These are phyloP conservation scores for Phytophthora sp. DNA, from an alignment of 352 stramenopile species.

Conservation along the genomic window DNA sequence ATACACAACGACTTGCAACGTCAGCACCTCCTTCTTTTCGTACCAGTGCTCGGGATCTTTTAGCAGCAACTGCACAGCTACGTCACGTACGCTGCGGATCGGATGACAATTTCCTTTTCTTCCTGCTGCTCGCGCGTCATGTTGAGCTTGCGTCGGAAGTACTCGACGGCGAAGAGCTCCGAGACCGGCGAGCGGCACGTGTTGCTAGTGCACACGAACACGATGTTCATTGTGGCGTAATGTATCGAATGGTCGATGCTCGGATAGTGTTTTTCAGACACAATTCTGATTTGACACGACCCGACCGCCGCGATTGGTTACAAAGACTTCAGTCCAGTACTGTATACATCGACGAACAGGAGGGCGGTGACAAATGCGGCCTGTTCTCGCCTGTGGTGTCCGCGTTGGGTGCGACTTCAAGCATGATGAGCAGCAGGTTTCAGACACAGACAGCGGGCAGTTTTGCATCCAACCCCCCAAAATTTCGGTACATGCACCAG, in stretches of 20 bases:
- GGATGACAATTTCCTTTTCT: constrained; percentile 68
- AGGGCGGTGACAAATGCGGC: not conserved
- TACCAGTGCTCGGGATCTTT: not conserved
- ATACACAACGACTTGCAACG: not conserved
- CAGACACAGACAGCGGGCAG: constrained; percentile 17
- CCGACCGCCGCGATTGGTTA: constrained; percentile 22
- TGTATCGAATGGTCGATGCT: not conserved
- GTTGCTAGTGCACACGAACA: constrained; percentile 90
- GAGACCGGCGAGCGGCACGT: constrained; percentile 82
- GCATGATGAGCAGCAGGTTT: constrained; percentile 7
- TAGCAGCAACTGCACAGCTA: not conserved
- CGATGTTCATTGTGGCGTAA: constrained; percentile 66
- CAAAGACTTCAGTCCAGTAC: constrained; percentile 4
- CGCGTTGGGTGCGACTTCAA: constrained; percentile 23
- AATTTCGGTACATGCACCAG: too few species aligned
- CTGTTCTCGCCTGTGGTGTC: constrained; percentile 1
- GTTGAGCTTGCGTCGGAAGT: constrained; percentile 70
- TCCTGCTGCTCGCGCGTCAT: constrained; percentile 77
- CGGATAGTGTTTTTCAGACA: constrained; percentile 9
- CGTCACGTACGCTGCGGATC: constrained; percentile 69
- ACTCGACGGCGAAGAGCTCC: constrained; percentile 81
- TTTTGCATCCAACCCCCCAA: too few species aligned
- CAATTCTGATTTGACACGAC: constrained; percentile 30
- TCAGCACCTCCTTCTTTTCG: constrained; percentile 1
- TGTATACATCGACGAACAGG: constrained; percentile 35